Evolutionary conservation across 2,329 filamentous ascomycete genomes (phyloP), one percentile per base, ranked within the genome.

Genomic region (Pseudonectria buxi): DNA sequence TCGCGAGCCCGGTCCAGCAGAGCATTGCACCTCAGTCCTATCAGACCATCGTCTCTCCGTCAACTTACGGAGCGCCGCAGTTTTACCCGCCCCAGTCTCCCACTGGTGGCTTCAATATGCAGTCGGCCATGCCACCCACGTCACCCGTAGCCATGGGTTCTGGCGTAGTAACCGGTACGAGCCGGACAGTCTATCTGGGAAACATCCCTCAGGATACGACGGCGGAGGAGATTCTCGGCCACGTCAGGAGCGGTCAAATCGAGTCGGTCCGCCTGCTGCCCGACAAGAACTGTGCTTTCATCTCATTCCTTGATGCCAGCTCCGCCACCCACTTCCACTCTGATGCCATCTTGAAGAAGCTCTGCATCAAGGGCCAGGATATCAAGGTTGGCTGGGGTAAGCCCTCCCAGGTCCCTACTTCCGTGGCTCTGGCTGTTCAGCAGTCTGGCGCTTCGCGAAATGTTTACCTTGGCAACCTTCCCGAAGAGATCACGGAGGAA

Each of bases 371-470:
- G 66, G 90, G 90, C 16, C 92, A 96, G 69, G 92, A 98, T 61
- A 95, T 98, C 71, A 98, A 98, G 73, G 89, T 98, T 54, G 92
- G 92, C 44, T 98, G 92, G 92, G 92, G 92, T 45, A 98, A 98
- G 68, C 90, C 92, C 24, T 96, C 92, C 4, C 90, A 95, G 64
- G 92, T 98, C 1, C 92, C 92, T 4, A 96, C 90, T 3, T 96
- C 92, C 3, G 92, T 98, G 30, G 88, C 89, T n/a, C 72, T 96
- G 39, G 90, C 92, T 30, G 92, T 96, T 24, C 92, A 98, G 67
- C 92, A 98, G 64, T 95, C 89, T 10, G 89, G 89, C 34, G 92
- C 92, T 22, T 98, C 92, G 13, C 80, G 92, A 46, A 98, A 98
- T 57, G 92, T 98, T 24, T 98, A 98, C 58, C 73, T 98, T 28